These are phyloP conservation scores for Chytriomyces sp. DNA, from an alignment of 192 early-diverging fungal genomes.

Conservation along the genomic window DNA sequence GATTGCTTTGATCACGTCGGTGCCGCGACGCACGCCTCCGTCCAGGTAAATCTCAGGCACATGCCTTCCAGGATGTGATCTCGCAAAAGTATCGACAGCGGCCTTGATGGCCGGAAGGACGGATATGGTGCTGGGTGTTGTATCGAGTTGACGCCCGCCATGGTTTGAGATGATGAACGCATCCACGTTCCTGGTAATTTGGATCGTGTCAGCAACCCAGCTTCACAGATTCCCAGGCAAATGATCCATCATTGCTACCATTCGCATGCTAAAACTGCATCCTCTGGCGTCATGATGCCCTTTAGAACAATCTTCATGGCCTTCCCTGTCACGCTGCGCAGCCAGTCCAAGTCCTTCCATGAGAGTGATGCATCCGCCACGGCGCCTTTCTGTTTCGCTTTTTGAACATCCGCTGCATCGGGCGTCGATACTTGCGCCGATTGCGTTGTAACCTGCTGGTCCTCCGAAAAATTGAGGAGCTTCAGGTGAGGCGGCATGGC, in stretches of 20 bases:
- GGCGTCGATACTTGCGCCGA: background rate
- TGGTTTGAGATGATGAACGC: slow-evolving; percentile 25
- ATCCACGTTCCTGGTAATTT: slow-evolving; percentile 2
- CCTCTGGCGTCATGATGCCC: slow-evolving; percentile 38
- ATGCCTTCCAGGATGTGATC: background rate
- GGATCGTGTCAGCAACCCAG: background rate
- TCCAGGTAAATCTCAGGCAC: slow-evolving; percentile 20
- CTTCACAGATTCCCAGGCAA: background rate
- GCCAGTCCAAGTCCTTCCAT: slow-evolving; percentile 34
- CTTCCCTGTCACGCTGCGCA: slow-evolving; percentile 21
- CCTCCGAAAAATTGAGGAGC: slow-evolving; percentile 62
- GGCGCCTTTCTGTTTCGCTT: slow-evolving; percentile 10
- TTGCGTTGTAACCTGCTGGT: background rate
- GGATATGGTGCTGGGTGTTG: slow-evolving; percentile 18
- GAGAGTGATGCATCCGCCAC: slow-evolving; percentile 28
- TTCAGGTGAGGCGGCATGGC: slow-evolving; percentile 62
- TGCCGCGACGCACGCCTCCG: slow-evolving; percentile 34
- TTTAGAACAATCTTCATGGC: slow-evolving; percentile 28
- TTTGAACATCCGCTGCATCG: background rate
- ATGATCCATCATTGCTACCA: background rate
- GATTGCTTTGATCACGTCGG: slow-evolving; percentile 40
- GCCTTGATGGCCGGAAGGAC: slow-evolving; percentile 8
- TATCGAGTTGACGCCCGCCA: slow-evolving; percentile 39
- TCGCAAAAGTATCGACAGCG: background rate
- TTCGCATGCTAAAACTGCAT: slow-evolving; percentile 39